Percentiles rank a stretch among this genome's conserved stretches.
Evolutionary conservation across 176 grass and related monocot genomes (phyloP).

Genomic region (Hsuehochloa calcarea): DNA sequence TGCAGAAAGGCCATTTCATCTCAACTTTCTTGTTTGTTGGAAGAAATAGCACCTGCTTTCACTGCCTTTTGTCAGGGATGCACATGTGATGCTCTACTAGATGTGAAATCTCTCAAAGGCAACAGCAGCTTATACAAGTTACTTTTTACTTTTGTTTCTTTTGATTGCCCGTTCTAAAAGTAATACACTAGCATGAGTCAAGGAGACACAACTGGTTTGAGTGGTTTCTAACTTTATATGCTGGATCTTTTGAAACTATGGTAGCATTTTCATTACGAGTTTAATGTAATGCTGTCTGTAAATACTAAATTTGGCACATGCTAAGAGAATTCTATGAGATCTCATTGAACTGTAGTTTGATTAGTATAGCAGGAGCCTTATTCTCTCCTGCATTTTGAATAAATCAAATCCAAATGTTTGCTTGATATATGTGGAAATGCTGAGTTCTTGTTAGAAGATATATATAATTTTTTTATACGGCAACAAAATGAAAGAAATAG

Average conservation of each 20-base stretch:
- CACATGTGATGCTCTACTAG: constrained; percentile 44
- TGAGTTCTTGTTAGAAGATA: neutral
- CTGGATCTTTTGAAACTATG: neutral
- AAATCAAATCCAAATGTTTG: neutral
- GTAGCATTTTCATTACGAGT: neutral
- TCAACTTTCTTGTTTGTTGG: constrained; percentile 8
- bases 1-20: constrained; percentile 40
- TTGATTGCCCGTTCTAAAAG: constrained; percentile 18
- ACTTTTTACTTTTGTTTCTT: constrained; percentile 34
- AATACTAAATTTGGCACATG: neutral
- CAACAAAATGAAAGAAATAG: neutral
- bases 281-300: neutral
- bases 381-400: neutral
- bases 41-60: constrained; percentile 39
- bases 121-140: constrained; percentile 35
- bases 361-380: neutral
- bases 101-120: constrained; percentile 32
- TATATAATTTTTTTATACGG: neutral
- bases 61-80: constrained; percentile 39
- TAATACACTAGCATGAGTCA: constrained; percentile 11
- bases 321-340: neutral
- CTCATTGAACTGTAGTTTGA: neutral
- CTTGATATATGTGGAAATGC: neutral
- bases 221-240: constrained; percentile 24
- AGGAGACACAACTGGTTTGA: constrained; percentile 1